A percentile compares a stretch with the other conserved stretches of the same genome.
phyloP scores from a whole-genome alignment of 192 early-diverging fungal genomes.

The Umbelopsis ramanniana region DNA sequence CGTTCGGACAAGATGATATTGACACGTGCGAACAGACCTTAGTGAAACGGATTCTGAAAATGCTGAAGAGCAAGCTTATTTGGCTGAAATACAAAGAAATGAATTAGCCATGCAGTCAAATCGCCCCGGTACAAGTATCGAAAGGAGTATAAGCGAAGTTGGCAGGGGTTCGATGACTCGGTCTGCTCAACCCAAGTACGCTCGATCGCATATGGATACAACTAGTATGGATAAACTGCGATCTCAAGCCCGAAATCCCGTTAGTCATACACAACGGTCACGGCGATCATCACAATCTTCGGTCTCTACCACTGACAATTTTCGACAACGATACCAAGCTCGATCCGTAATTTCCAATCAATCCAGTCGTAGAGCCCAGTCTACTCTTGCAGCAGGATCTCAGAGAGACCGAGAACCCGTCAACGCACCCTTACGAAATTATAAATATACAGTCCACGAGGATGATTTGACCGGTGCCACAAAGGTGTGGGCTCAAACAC shows the following conservation, averaged over 20 bases:
- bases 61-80: slow-evolving; percentile 41
- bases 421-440: background rate
- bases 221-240: background rate
- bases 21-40: background rate
- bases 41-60: slow-evolving; percentile 27
- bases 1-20: background rate
- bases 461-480: slow-evolving; percentile 14
- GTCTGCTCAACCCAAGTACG: slow-evolving; percentile 1
- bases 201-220: background rate
- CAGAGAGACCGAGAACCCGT: slow-evolving; percentile 1
- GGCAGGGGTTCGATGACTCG: background rate
- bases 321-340: background rate
- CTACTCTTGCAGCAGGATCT: slow-evolving; percentile 16
- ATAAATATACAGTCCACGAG: slow-evolving; percentile 2
- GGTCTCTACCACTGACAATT: slow-evolving; percentile 10
- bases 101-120: background rate
- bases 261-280: background rate
- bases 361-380: background rate
- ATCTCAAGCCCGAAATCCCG: background rate
- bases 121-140: background rate
- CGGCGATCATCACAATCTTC: slow-evolving; percentile 12
- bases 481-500: background rate
- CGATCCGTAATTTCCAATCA: slow-evolving; percentile 10
- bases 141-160: slow-evolving; percentile 3
- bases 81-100: slow-evolving; percentile 31